Conservation (phyloP, 768 basidiomycete genomes). For the Lactarius indigo region DNA sequence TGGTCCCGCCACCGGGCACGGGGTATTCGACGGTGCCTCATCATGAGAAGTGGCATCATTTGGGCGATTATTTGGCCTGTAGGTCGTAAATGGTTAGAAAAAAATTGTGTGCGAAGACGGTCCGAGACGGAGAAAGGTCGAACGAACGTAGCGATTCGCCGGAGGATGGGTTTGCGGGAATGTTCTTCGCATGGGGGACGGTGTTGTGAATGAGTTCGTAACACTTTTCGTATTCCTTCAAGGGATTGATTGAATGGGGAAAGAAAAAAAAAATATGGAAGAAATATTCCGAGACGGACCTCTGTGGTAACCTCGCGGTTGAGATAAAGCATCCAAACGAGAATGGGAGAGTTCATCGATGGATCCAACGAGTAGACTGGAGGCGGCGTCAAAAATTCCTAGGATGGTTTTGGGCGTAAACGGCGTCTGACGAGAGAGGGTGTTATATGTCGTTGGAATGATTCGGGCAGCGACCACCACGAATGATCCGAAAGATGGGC, state of each 20-base stretch:
- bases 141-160: slow-evolving; percentile 65
- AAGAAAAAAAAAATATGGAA: not conserved
- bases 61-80: slow-evolving; percentile 68
- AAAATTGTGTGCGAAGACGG: slow-evolving; percentile 12
- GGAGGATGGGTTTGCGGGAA: slow-evolving; percentile 52
- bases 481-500: slow-evolving; percentile 21
- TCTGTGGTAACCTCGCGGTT: slow-evolving; percentile 69
- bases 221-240: slow-evolving; percentile 72
- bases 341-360: slow-evolving; percentile 57
- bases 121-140: slow-evolving; percentile 18
- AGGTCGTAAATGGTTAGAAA: slow-evolving; percentile 3
- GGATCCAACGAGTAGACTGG: not conserved
- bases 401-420: slow-evolving; percentile 20
- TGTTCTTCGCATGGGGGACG: slow-evolving; percentile 48
- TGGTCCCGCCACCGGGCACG: slow-evolving; percentile 70
- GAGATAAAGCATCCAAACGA: slow-evolving; percentile 78
- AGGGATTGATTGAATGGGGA: not conserved
- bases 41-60: slow-evolving; percentile 79
- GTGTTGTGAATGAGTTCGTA: slow-evolving; percentile 58
- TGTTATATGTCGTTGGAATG: slow-evolving; percentile 17
- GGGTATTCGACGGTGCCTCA: slow-evolving; percentile 78
- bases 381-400: slow-evolving; percentile 21
- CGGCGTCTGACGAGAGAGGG: not conserved
- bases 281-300: slow-evolving; percentile 36
- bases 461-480: not conserved